phyloP scores from a whole-genome alignment of 371 early-diverging fungal genomes.

The Mucor mucedo region DNA sequence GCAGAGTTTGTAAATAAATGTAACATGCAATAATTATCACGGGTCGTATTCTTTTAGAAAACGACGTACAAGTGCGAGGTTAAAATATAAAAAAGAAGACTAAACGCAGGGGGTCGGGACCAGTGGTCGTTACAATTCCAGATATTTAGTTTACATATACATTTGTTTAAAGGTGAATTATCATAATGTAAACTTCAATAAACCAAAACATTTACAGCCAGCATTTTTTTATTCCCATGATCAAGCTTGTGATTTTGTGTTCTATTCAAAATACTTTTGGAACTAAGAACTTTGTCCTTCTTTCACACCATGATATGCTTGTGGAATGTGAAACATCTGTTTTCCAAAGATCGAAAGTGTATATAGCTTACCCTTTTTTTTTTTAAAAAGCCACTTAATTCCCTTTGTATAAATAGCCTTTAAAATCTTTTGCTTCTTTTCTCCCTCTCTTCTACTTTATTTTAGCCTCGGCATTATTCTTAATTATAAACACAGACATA shows the following conservation, averaged over 20 bases:
- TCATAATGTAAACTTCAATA: not conserved
- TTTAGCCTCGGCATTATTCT: not conserved
- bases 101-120: conserved; percentile 28
- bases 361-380: conserved; percentile 6
- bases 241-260: conserved; percentile 27
- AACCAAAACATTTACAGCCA: not conserved
- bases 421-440: not conserved
- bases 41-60: conserved; percentile 25
- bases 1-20: conserved; percentile 22
- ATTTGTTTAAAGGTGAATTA: not conserved
- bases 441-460: conserved; percentile 1
- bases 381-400: conserved; percentile 7
- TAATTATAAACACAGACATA: conserved; percentile 2
- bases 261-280: conserved; percentile 7
- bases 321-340: conserved; percentile 28
- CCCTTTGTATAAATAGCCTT: not conserved
- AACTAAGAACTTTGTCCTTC: conserved; percentile 21
- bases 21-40: conserved; percentile 29
- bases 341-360: conserved; percentile 12
- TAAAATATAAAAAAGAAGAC: not conserved
- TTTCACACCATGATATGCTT: conserved; percentile 27
- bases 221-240: conserved; percentile 23
- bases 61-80: conserved; percentile 23
- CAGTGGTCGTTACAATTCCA: not conserved
- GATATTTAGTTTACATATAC: not conserved